Evolutionary conservation across 2,329 filamentous ascomycete species (phyloP), one percentile per base, ranked within the genome.

Genomic region (Trichophyton schoenleinii): DNA sequence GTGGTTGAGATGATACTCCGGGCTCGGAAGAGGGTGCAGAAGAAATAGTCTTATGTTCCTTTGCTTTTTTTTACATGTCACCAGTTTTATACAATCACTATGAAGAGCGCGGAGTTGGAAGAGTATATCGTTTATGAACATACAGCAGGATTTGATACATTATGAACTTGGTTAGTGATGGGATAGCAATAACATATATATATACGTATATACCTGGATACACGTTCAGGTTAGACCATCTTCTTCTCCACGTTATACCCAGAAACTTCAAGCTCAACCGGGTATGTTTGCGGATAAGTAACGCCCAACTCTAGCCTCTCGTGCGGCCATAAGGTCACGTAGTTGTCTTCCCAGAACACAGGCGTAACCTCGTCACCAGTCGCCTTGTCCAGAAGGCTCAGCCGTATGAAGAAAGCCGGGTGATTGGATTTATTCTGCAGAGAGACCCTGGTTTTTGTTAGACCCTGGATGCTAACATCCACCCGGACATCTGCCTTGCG

Each of bases 331-430:
- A 86, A 69, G 1, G 83, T 85, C 11, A 86, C 72, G 63, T 86
- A 86, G 63, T 86, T 86, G 64, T 86, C 83, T 0, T 78, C 79
- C 83, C 83, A 86, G 20, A 74, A 72, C 0, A 83, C 76, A 0
- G 82, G 81, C 0, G 84, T 73, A 58, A 83, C 80, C 0, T 71
- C 65, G 0, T 76, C 76, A 0, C 22, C 36, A 20, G 62, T 64
- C 0, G 68, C 62, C 1, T 60, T 63, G 63, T 82, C 75, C 0
- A 83, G 73, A 0, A 84, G 68, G 53, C 77, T 77, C 34, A 86
- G 60, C 1, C 78, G 73, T 7, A 86, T 65, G 63, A 86, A 86
- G 53, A 86, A 79, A 0, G 83, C 84, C 0, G 83, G 83, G 0
- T 80, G 68, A 0, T 71, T 60, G 0, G 80, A 79, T 48, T 71